A percentile compares a stretch with the other conserved stretches of the same genome.
Evolutionary conservation across 768 basidiomycete genomes (phyloP).

Genomic region (Albatrellus ellisii): DNA sequence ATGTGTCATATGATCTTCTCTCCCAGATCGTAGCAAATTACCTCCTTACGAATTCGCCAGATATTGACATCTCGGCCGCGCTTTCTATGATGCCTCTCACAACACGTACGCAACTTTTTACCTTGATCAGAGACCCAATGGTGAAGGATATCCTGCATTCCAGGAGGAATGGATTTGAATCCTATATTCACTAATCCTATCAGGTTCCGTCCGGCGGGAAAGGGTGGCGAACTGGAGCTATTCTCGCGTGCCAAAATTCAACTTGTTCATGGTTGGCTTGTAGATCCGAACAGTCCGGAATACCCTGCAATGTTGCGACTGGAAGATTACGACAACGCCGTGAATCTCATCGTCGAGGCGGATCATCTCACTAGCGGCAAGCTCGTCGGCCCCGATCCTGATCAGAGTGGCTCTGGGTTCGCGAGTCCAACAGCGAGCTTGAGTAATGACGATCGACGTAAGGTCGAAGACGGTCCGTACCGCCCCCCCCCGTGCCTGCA

Average conservation of each 20-base stretch:
- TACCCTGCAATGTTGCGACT: conserved; percentile 35
- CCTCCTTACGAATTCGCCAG: conserved; percentile 45
- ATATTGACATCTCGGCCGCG: conserved; percentile 56
- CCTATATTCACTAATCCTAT: conserved; percentile 63
- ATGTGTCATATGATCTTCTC: conserved; percentile 76
- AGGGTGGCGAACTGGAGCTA: conserved; percentile 69
- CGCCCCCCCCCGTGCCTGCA: too few species aligned
- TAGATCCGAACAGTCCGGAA: conserved; percentile 56
- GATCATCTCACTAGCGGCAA: conserved; percentile 58
- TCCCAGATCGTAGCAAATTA: conserved; percentile 77
- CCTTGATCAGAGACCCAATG: neutral
- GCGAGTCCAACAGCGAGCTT: conserved; percentile 17
- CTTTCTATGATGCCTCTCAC: conserved; percentile 48
- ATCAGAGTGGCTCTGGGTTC: too few species aligned
- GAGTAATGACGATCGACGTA: conserved; percentile 42
- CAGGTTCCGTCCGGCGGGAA: conserved; percentile 48
- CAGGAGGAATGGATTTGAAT: conserved; percentile 85
- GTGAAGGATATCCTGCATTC: neutral
- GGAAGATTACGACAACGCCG: conserved; percentile 63
- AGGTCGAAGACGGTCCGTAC: conserved; percentile 56
- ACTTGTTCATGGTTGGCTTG: conserved; percentile 83
- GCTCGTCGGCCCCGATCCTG: conserved; percentile 38
- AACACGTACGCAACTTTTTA: conserved; percentile 31
- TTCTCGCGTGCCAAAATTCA: conserved; percentile 74
- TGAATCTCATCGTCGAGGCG: conserved; percentile 65